Base-by-base conservation (phyloP, 371 early-diverging fungal species). In the Actinomortierella wolfii region DNA sequence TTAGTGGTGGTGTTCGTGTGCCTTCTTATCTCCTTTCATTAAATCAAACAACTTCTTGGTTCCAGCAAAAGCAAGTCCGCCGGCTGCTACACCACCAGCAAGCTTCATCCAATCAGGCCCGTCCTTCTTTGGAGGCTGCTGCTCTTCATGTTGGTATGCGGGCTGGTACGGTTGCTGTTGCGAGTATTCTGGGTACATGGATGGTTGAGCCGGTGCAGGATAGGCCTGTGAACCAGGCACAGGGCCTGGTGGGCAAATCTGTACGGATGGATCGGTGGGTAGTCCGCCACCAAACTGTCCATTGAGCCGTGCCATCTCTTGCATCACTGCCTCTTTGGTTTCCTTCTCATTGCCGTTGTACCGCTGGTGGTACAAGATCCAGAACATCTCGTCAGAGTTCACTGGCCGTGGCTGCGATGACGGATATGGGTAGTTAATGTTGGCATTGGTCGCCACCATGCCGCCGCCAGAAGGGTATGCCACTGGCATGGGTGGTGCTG, bases 61-160 rank as follows among this genome's bases (percentile, higher is more conserved):
- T 0, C 68, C 68, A 7, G 49, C 55, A 5, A 68, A 17, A n/a
- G 68, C 62, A 17, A 68, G n/a, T 15, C 68, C 68, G 13, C 68
- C 68, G 24, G 68, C 68, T 6, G 68, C 68, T 45, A 62, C 44
- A 18, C 68, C 63, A 21, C 68, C 68, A 11, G 68, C 68, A 11
- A 68, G 23, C 52, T 68, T 61, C 68, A 62, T 62, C 68, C 68
- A 68, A 23, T 68, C 68, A 13, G 39, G 43, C 45, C 58, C 63
- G 20, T 65, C 59, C 24, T 58, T 61, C 53, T 53, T 53, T 2
- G 17, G 46, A 9, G 55, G 47, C 39, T 34, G 48, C 28, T 20
- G n/a, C 28, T 24, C 26, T 50, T 51, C 26, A 17, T 51, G 28
- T 25, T 51, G 51, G 1, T 55, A 46, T 5, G 29, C 20, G 23